A percentile compares a stretch with the other conserved stretches of the same genome.
Evolutionary conservation across 1,284 basidiomycete species (phyloP).

Genomic region (Malassezia restricta): DNA sequence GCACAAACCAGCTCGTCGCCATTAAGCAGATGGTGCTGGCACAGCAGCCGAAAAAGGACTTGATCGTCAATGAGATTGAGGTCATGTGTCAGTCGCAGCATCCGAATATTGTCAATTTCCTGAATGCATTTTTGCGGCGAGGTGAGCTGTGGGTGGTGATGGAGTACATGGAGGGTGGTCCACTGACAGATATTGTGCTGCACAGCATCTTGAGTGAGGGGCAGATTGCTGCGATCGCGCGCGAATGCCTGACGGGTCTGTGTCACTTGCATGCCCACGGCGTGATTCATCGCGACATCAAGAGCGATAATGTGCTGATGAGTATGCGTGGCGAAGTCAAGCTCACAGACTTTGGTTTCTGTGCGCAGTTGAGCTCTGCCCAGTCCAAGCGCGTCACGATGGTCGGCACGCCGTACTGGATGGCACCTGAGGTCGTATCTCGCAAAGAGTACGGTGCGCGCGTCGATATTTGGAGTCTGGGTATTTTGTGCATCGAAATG

Average conservation of each 20-base stretch:
- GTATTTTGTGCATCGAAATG: constrained; percentile 99
- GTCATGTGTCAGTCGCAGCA: constrained; percentile 94
- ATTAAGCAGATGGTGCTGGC: constrained; percentile 99
- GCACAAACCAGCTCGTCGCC: constrained; percentile 81
- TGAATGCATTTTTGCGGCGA: constrained; percentile 92
- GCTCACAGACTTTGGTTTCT: constrained; percentile 97
- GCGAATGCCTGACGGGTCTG: constrained; percentile 79
- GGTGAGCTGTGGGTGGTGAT: constrained; percentile 99
- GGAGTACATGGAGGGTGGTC: constrained; percentile 96
- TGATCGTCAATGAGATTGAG: constrained; percentile 99
- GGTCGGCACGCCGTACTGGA: constrained; percentile 99
- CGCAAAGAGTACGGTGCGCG: constrained; percentile 97
- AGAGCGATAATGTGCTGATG: constrained; percentile 88
- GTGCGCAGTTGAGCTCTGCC: constrained; percentile 85
- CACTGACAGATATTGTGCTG: constrained; percentile 87
- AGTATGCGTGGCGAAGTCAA: constrained; percentile 91
- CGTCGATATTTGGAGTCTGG: constrained; percentile 95
- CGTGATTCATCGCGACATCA: constrained; percentile 95
- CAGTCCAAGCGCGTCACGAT: constrained; percentile 95
- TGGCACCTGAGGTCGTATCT: constrained; percentile 97
- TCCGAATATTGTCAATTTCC: constrained; percentile 98
- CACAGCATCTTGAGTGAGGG: constrained; percentile 82
- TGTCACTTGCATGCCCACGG: constrained; percentile 85
- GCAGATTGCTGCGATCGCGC: constrained; percentile 86
- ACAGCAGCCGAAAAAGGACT: constrained; percentile 97